Conservation (phyloP, 2,329 filamentous ascomycete genomes). For the Colletotrichum truncatum region DNA sequence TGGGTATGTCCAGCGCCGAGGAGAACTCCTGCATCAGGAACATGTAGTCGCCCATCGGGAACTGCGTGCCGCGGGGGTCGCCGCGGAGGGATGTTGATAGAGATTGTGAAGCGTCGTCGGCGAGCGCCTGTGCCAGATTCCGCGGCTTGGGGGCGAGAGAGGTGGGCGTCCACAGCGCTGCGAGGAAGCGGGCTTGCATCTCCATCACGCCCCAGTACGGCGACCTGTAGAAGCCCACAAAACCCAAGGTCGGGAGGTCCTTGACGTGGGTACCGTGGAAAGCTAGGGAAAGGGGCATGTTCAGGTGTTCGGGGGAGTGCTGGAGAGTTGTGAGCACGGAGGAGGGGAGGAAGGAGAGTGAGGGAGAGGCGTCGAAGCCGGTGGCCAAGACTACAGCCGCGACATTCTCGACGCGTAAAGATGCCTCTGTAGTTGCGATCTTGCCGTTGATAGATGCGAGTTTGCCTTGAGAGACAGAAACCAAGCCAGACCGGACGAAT, state of each 20-base stretch:
- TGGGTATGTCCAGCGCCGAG: slow-evolving; percentile 62
- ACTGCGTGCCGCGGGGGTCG: slow-evolving; percentile 69
- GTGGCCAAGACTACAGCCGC: slow-evolving; percentile 78
- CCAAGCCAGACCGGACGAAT: slow-evolving; percentile 74
- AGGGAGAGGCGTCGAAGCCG: slow-evolving; percentile 73
- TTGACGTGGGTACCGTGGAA: slow-evolving; percentile 73
- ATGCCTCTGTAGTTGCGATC: slow-evolving; percentile 42
- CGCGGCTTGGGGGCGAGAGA: slow-evolving; percentile 34
- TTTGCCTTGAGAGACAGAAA: slow-evolving; percentile 61
- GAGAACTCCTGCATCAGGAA: slow-evolving; percentile 79
- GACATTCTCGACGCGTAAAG: slow-evolving; percentile 61
- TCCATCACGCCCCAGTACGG: slow-evolving; percentile 91
- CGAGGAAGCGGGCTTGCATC: slow-evolving; percentile 80
- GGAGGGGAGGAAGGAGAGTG: slow-evolving; percentile 70
- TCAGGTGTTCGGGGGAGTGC: slow-evolving; percentile 61
- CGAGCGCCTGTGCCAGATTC: slow-evolving; percentile 49
- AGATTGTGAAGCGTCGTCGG: slow-evolving; percentile 53
- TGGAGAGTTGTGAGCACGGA: slow-evolving; percentile 65
- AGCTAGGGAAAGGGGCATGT: slow-evolving; percentile 72
- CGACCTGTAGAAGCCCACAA: slow-evolving; percentile 85
- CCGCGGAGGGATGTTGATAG: slow-evolving; percentile 60
- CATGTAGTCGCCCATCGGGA: slow-evolving; percentile 84
- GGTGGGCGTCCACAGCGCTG: slow-evolving; percentile 63
- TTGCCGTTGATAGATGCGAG: slow-evolving; percentile 46
- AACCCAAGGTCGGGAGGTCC: slow-evolving; percentile 71